phyloP scores from a whole-genome alignment of 2,329 filamentous ascomycete species.

The Penicillium polonicum region DNA sequence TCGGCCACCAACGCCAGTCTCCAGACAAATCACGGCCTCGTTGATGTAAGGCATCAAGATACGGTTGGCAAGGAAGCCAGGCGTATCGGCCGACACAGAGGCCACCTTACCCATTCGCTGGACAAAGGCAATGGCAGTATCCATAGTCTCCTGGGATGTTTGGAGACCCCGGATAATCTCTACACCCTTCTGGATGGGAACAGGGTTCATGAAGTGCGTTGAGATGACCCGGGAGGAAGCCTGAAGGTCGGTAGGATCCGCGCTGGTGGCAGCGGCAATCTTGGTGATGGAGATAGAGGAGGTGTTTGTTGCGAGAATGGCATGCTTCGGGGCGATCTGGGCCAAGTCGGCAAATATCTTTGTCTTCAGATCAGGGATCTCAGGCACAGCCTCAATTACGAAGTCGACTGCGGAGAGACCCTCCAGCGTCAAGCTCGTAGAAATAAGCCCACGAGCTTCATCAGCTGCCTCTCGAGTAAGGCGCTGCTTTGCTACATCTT shows the following conservation, averaged over 20 bases:
- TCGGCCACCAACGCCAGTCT: slow-evolving; percentile 83
- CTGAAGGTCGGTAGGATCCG: slow-evolving; percentile 74
- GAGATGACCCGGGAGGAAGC: slow-evolving; percentile 85
- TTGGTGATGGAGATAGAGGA: slow-evolving; percentile 98
- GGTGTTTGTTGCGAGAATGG: slow-evolving; percentile 94
- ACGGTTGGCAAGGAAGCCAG: slow-evolving; percentile 92
- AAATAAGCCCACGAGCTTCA: slow-evolving; percentile 67
- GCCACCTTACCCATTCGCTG: slow-evolving; percentile 90
- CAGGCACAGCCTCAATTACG: slow-evolving; percentile 94
- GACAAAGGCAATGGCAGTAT: slow-evolving; percentile 81
- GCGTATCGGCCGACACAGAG: slow-evolving; percentile 82
- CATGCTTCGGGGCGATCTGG: slow-evolving; percentile 74
- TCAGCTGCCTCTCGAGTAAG: slow-evolving; percentile 80
- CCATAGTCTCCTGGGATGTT: slow-evolving; percentile 77
- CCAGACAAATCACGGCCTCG: slow-evolving; percentile 92
- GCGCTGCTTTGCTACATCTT: slow-evolving; percentile 84
- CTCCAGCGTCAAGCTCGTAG: slow-evolving; percentile 69
- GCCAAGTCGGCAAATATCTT: slow-evolving; percentile 84
- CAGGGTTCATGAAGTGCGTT: slow-evolving; percentile 99
- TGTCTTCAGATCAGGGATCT: slow-evolving; percentile 83
- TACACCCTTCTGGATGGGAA: slow-evolving; percentile 93
- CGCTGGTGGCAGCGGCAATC: slow-evolving; percentile 83
- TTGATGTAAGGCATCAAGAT: slow-evolving; percentile 99
- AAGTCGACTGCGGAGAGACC: slow-evolving; percentile 84
- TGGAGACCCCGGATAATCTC: slow-evolving; percentile 96